phyloP scores from a whole-genome alignment of 352 stramenopile species.

The Pythium sukuiense region DNA sequence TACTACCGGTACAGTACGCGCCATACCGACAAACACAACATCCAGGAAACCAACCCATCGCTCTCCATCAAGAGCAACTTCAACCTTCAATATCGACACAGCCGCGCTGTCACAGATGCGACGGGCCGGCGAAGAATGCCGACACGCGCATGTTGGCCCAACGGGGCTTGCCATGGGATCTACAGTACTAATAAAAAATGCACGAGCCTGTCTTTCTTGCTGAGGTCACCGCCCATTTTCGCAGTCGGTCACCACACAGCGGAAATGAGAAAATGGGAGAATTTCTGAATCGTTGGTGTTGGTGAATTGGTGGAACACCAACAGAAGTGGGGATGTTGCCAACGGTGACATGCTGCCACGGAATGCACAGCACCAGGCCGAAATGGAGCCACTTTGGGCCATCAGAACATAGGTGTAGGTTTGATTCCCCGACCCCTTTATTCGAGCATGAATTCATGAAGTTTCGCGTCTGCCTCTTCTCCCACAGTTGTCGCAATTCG shows the following conservation, averaged over 20 bases:
- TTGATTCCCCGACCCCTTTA: not conserved
- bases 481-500: not conserved
- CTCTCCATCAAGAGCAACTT: conserved; percentile 6
- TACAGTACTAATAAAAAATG: no score
- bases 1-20: not conserved
- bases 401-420: conserved; percentile 3
- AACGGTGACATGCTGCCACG: not conserved
- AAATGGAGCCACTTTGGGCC: conserved; percentile 1
- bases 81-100: conserved; percentile 8
- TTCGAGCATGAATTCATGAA: not conserved
- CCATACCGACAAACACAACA: not conserved
- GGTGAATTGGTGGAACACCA: not conserved
- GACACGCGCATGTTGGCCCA: no score
- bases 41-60: not conserved
- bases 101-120: conserved; percentile 6
- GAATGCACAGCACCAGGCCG: not conserved
- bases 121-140: not conserved
- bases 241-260: no score
- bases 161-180: no score
- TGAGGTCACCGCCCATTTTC: no score
- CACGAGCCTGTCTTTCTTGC: no score
- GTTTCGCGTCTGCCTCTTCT: not conserved
- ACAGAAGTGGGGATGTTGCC: not conserved
- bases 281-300: not conserved
- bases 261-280: not conserved